phyloP scores from a whole-genome alignment of 2,329 filamentous ascomycete genomes.

The Mycosphaerella arachidis region DNA sequence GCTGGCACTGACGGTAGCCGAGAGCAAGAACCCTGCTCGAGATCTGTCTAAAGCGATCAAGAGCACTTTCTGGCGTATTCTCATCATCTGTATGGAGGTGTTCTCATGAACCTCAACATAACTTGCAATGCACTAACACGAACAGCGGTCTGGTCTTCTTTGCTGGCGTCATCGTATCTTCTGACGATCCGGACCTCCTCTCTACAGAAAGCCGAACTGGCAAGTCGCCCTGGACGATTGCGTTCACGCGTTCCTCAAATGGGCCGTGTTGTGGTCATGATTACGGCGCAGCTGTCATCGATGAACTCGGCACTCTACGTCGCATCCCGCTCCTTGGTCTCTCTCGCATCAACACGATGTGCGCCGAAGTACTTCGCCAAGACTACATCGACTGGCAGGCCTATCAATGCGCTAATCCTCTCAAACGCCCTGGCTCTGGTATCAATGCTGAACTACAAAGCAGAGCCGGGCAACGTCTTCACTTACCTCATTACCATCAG shows the following conservation, averaged over 20 bases:
- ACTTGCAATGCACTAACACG: neutral
- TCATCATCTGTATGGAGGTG: conserved; percentile 8
- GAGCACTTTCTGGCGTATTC: conserved; percentile 8
- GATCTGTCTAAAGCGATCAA: conserved; percentile 13
- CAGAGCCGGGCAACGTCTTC: conserved; percentile 6
- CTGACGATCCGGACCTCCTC: conserved; percentile 9
- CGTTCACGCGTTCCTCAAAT: conserved; percentile 11
- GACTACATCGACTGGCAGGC: conserved; percentile 8
- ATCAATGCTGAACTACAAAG: conserved; percentile 10
- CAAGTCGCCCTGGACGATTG: conserved; percentile 13
- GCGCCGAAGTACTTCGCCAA: conserved; percentile 11
- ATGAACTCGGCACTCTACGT: conserved; percentile 12
- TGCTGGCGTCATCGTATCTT: conserved; percentile 12
- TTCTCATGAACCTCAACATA: neutral
- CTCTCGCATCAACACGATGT: conserved; percentile 7
- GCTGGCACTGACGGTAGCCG: conserved; percentile 12
- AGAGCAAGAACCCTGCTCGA: conserved; percentile 6
- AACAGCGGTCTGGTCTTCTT: conserved; percentile 11
- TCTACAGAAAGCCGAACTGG: conserved; percentile 11
- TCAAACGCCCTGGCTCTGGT: conserved; percentile 10
- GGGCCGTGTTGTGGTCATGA: conserved; percentile 12
- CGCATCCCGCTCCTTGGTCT: conserved; percentile 8
- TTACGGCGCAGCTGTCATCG: conserved; percentile 5
- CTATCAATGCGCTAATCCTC: conserved; percentile 7
- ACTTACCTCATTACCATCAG: conserved; percentile 11